Evolutionary conservation across 768 basidiomycete genomes (phyloP).

Genomic region (Heimioporus sp.): DNA sequence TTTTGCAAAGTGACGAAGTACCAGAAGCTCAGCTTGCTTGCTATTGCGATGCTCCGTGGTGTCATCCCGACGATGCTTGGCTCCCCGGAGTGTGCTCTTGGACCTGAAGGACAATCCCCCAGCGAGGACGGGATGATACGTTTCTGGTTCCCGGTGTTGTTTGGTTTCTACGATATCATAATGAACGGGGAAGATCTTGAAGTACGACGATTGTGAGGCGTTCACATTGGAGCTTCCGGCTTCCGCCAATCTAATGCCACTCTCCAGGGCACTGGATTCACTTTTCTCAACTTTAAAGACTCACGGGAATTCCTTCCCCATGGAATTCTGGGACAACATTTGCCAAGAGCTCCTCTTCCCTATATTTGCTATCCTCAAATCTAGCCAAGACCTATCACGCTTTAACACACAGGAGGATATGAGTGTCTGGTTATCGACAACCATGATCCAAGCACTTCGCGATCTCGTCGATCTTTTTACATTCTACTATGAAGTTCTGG

Average conservation of each 20-base stretch:
- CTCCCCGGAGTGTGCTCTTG: conserved; percentile 63
- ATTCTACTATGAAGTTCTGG: conserved; percentile 88
- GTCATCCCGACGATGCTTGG: conserved; percentile 90
- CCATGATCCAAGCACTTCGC: conserved; percentile 96
- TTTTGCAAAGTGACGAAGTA: conserved; percentile 99
- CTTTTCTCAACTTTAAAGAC: conserved; percentile 91
- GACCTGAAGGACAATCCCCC: conserved; percentile 32
- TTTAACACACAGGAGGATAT: conserved; percentile 98
- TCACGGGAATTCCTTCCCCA: conserved; percentile 79
- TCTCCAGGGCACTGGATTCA: conserved; percentile 86
- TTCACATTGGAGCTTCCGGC: not conserved
- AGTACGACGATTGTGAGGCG: conserved; percentile 87
- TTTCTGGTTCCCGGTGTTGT: conserved; percentile 95
- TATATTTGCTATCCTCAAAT: conserved; percentile 94
- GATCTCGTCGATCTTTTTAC: conserved; percentile 96
- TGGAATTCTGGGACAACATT: conserved; percentile 97
- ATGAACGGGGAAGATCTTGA: conserved; percentile 99
- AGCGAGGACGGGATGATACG: conserved; percentile 89
- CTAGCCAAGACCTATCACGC: conserved; percentile 86
- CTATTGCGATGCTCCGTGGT: conserved; percentile 94
- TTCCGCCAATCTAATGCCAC: conserved; percentile 5
- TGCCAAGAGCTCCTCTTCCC: conserved; percentile 97
- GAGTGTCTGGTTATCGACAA: conserved; percentile 99
- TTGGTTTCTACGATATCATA: conserved; percentile 99
- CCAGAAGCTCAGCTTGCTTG: conserved; percentile 95